phyloP scores from a whole-genome alignment of 148 eudicot genomes.

The Rhododendron ovatum region DNA sequence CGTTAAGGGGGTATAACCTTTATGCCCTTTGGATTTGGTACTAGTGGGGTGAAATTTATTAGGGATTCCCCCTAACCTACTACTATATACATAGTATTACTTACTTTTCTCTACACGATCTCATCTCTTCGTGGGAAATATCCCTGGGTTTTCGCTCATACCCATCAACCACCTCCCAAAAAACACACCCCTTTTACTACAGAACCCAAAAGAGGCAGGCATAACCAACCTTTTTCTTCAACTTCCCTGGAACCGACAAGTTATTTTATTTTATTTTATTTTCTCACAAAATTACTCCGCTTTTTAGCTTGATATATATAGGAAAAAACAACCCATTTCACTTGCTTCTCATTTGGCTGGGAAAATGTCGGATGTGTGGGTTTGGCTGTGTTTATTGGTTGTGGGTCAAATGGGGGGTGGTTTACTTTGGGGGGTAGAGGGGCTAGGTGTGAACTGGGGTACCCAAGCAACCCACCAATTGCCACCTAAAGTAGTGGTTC shows the following conservation, averaged over 20 bases:
- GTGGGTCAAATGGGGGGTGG: constrained; percentile 3
- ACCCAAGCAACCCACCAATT: constrained; percentile 63
- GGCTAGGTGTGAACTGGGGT: constrained; percentile 89
- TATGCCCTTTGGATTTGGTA: background rate
- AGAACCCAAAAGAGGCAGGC: background rate
- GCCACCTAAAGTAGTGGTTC: constrained; percentile 59
- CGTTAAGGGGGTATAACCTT: background rate
- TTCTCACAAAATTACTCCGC: background rate
- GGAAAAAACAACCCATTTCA: background rate
- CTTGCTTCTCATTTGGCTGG: background rate
- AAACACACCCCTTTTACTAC: background rate
- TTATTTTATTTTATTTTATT: background rate
- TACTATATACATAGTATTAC: background rate
- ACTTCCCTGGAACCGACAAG: background rate
- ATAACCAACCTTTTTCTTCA: background rate
- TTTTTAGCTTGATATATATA: background rate
- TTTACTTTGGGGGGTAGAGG: constrained; percentile 26
- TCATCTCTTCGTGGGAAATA: constrained; percentile 14
- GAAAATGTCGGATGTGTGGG: constrained; percentile 1
- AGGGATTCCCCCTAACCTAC: background rate
- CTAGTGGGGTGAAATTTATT: background rate
- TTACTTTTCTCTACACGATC: constrained; percentile 4
- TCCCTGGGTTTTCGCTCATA: background rate
- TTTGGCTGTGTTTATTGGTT: background rate
- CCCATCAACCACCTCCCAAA: constrained; percentile 4